Base-by-base conservation (phyloP, 192 early-diverging fungal genomes). In the Glomus cerebriforme region DNA sequence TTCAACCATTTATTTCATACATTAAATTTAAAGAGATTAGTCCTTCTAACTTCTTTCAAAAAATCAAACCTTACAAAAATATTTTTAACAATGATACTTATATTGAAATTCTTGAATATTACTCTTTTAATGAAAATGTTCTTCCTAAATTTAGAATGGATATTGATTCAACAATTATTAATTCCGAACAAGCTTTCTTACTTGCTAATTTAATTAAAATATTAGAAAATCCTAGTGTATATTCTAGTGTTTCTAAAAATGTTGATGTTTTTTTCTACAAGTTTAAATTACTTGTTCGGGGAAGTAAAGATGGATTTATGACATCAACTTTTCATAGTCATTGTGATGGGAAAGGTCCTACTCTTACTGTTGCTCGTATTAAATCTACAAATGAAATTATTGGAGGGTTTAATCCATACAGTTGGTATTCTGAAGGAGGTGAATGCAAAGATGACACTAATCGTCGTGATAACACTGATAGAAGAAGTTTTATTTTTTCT, bases 301-400 rank as follows among this genome's bases (percentile, higher is more conserved):
- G 67, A 32, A 29, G 27, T 15, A 32, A 22, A 32, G 27, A 69
- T 31, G 67, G 67, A n/a, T 69, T 8, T 12, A 17, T 12, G 4
- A 29, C 67, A 34, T 22, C n/a, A 39, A 34, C 67, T 29, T 69
- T 69, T 69, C 67, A 69, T 32, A 6, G 5, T 37, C 24, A 10
- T 9, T 80, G 79, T 71, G 79, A 80, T 68, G 64, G 45, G 13
- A 45, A 75, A 49, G 79, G 79, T 22, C 73, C 79, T 34, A 80
- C 79, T 37, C 29, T 80, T 6, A 76, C 74, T 0, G 19, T 80
- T 8, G 35, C 77, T 43, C 59, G 54, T 12, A 67, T 80, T 24
- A 77, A 45, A 49, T 37, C 32, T 4, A 80, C 79, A 3, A 68
- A 76, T 26, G 79, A 80, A 43, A 76, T 80, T n/a, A 75, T 80